Percentiles rank a stretch among this genome's conserved stretches.
Evolutionary conservation across 148 eudicot genomes (phyloP).

Genomic region (Oxyria digyna): DNA sequence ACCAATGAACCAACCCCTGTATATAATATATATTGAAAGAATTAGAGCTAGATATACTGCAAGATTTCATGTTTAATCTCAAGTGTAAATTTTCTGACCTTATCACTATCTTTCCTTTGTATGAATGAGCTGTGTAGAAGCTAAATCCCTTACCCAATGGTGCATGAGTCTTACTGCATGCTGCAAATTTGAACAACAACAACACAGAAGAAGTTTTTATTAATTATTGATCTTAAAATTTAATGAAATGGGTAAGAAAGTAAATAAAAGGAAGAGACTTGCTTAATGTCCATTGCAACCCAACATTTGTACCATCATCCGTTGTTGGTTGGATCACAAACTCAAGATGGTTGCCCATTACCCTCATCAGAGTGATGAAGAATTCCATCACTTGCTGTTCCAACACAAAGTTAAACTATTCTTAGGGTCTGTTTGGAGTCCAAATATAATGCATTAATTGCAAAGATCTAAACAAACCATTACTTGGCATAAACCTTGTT

Average conservation of each 20-base stretch:
- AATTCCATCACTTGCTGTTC: slow-evolving; percentile 51
- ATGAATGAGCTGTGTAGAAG: slow-evolving; percentile 38
- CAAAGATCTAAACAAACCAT: too few species aligned
- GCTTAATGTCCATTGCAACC: slow-evolving; percentile 54
- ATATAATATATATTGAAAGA: too few species aligned
- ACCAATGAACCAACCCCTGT: too few species aligned
- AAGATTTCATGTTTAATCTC: not conserved
- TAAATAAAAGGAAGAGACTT: slow-evolving; percentile 9
- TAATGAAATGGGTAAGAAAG: not conserved
- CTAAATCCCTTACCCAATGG: slow-evolving; percentile 49
- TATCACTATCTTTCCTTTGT: slow-evolving; percentile 45
- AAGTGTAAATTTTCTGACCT: slow-evolving; percentile 18
- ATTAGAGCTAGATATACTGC: too few species aligned
- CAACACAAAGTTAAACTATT: not conserved
- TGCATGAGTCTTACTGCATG: slow-evolving; percentile 33
- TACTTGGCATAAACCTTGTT: too few species aligned
- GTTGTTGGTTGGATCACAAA: slow-evolving; percentile 36
- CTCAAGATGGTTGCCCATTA: slow-evolving; percentile 34
- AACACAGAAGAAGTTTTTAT: not conserved
- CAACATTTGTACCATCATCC: slow-evolving; percentile 48
- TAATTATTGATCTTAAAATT: too few species aligned
- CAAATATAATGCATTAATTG: too few species aligned
- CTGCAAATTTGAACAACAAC: slow-evolving; percentile 12
- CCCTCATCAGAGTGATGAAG: slow-evolving; percentile 32
- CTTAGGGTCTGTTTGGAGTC: not conserved